phyloP scores from a whole-genome alignment of 257 asterid genomes.

The Solanum etuberosum region DNA sequence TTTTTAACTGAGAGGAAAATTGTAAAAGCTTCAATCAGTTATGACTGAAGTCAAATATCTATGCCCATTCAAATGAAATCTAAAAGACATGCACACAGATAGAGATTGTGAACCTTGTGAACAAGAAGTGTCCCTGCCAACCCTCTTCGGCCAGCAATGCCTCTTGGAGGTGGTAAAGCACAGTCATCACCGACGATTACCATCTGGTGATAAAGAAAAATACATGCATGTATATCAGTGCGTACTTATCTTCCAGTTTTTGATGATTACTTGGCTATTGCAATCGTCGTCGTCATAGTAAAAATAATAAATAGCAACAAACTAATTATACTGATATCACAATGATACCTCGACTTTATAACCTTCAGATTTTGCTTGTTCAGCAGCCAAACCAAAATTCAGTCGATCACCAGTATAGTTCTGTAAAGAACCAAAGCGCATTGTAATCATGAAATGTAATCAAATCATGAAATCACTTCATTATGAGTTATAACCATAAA shows the following conservation, averaged over 20 bases:
- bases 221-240: neutral
- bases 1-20: neutral
- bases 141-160: slow-evolving; percentile 98
- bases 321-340: neutral
- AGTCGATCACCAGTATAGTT: slow-evolving; percentile 94
- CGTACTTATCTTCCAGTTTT: neutral
- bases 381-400: slow-evolving; percentile 97
- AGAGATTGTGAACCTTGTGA: slow-evolving; percentile 55
- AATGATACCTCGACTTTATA: slow-evolving; percentile 75
- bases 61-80: neutral
- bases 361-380: slow-evolving; percentile 97
- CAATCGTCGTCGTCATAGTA: neutral
- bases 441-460: neutral
- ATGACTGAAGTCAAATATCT: neutral
- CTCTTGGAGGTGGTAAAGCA: slow-evolving; percentile 99
- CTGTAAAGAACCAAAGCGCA: slow-evolving; percentile 26
- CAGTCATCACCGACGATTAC: slow-evolving; percentile 98
- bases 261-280: neutral
- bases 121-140: slow-evolving; percentile 95
- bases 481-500: neutral
- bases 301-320: neutral
- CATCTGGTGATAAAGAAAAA: slow-evolving; percentile 38
- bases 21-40: neutral
- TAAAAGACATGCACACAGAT: neutral
- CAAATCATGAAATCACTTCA: neutral